These are phyloP conservation scores for Oidiodendron maius DNA, from an alignment of 495 filamentous ascomycete species.

Conservation along the genomic window DNA sequence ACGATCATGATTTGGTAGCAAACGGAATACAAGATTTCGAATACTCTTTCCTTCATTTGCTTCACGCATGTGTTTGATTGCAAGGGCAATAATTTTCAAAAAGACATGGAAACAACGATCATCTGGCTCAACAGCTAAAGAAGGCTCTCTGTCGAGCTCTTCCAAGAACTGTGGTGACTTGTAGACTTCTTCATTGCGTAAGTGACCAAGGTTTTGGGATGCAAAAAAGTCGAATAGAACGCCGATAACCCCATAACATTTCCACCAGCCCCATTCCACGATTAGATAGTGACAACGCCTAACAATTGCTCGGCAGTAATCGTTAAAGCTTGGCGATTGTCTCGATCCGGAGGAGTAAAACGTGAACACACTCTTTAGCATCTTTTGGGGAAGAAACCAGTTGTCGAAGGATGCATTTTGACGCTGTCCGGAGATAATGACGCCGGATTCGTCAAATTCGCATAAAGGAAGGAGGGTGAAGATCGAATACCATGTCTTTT, in stretches of 20 bases:
- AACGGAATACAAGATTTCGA: constrained; percentile 67
- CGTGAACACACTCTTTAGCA: constrained; percentile 60
- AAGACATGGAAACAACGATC: constrained; percentile 94
- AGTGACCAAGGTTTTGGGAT: constrained; percentile 61
- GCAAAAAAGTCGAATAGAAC: constrained; percentile 90
- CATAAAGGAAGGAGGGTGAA: constrained; percentile 70
- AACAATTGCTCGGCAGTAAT: constrained; percentile 70
- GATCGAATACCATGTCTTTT: constrained; percentile 65
- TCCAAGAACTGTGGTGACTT: constrained; percentile 77
- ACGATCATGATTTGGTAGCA: constrained; percentile 84
- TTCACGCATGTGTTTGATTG: constrained; percentile 54
- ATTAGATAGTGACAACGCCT: constrained; percentile 75
- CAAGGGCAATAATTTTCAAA: constrained; percentile 73
- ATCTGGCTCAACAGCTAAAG: constrained; percentile 52
- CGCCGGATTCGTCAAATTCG: constrained; percentile 67
- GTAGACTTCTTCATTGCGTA: constrained; percentile 70
- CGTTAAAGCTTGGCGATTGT: constrained; percentile 64
- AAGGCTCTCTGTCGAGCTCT: constrained; percentile 56
- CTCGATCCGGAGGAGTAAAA: constrained; percentile 53
- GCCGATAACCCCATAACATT: constrained; percentile 71
- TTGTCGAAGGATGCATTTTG: constrained; percentile 53
- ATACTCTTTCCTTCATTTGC: constrained; percentile 64
- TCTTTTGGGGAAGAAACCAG: constrained; percentile 62
- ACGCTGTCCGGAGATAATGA: constrained; percentile 50
- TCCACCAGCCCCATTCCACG: constrained; percentile 78